Base-by-base conservation (phyloP, 169 alveolate species). In the Theileria sp. region DNA sequence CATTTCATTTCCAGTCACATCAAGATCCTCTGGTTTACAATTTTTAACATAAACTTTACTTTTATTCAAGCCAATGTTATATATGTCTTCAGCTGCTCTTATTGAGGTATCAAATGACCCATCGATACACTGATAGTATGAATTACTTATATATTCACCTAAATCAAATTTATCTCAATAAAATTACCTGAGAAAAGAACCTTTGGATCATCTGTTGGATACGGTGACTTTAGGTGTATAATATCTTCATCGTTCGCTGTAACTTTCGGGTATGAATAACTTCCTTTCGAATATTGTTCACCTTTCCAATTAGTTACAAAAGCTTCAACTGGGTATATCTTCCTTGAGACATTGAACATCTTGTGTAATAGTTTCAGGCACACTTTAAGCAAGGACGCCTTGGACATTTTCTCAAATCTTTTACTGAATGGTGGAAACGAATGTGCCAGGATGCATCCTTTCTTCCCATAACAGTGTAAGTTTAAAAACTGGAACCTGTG, bases 41-140 rank as follows among this genome's bases (percentile, higher is more conserved):
- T n/a, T 58, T 5, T 25, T 58, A 58, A 8, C 32, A 15, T 4
- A 0, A 21, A 19, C 67, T 54, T 7, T 54, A 58, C 8, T 58
- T 19, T 79, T 77, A n/a, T 49, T 36, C 60, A 86, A 60, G 32
- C 91, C 92, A 13, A 91, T 75, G 34, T 91, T 91, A 3, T 91
- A 92, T 50, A 91, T 71, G 38, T 91, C 94, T 70, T 91, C 94
- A 23, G 94, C 94, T 54, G 94, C 94, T 7, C 94, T 76, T 56
- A 91, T 84, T 17, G 92, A 92, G 17, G 94, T 91, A 69, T 91
- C 94, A 60, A 77, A 91, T 0, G 93, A 91, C 17, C 94, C 94
- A 66, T 91, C 94, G 23, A 91, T 90, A 62, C 94, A 91, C 21
- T 91, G 94, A 61, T 87, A 91, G 49, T 91, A 91, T 34, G 90